These are phyloP conservation scores for Lophium mytilinum DNA, from an alignment of 495 filamentous ascomycete species.

Conservation along the genomic window DNA sequence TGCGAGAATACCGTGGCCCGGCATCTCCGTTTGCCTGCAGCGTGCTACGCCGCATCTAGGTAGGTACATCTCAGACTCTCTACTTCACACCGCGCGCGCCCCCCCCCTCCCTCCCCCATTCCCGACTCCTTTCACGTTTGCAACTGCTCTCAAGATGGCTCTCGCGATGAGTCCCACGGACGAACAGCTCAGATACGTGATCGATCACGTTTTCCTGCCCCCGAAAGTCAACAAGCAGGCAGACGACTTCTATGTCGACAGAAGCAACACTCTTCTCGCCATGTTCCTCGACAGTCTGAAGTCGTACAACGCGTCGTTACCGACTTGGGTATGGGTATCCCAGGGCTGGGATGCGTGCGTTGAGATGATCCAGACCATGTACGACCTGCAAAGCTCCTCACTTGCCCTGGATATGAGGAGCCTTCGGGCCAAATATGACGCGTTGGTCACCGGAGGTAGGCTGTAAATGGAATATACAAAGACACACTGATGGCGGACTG, in stretches of 20 bases:
- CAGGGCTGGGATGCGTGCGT: neutral
- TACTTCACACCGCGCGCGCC: no score
- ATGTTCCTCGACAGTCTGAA: neutral
- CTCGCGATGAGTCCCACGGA: no score
- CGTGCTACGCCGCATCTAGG: no score
- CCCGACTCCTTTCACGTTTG: no score
- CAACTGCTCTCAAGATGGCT: no score
- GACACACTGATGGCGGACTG: no score
- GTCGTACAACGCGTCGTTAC: neutral
- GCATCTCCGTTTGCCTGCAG: no score
- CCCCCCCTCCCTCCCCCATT: no score
- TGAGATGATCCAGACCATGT: neutral
- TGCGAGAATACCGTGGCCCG: no score
- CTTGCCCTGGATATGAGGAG: neutral
- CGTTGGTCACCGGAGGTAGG: neutral
- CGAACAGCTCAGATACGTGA: constrained; percentile 27
- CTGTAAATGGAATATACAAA: no score
- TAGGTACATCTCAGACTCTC: no score
- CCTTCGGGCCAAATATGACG: neutral
- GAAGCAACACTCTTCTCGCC: constrained; percentile 2
- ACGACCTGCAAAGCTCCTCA: neutral
- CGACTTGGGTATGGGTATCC: neutral
- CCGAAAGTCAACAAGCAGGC: constrained; percentile 43
- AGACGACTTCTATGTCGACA: constrained; percentile 30
- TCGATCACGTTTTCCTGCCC: constrained; percentile 55